These are phyloP conservation scores for Drechslerella coelobrocha DNA, from an alignment of 2,329 filamentous ascomycete genomes.

Conservation along the genomic window DNA sequence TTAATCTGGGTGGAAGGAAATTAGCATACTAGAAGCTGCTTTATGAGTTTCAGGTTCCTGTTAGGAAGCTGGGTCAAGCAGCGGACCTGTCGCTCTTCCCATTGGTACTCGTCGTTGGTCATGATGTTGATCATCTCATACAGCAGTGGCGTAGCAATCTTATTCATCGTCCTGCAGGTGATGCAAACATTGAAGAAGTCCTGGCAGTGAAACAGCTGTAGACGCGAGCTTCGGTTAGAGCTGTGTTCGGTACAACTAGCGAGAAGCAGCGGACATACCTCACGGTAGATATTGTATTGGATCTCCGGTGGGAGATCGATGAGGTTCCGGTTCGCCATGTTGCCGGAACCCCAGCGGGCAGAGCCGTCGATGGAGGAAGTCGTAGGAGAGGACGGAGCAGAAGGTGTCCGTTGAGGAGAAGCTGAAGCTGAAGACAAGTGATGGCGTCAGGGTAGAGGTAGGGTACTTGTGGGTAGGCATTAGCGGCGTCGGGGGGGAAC, in stretches of 20 bases:
- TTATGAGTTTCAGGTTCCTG: slow-evolving; percentile 24
- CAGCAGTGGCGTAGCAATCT: slow-evolving; percentile 41
- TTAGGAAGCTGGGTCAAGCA: slow-evolving; percentile 36
- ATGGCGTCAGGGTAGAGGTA: too few species aligned
- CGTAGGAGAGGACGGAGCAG: too few species aligned
- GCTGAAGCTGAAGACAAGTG: too few species aligned
- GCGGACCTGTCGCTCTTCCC: slow-evolving; percentile 41
- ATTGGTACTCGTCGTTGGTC: slow-evolving; percentile 40
- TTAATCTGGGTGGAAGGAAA: background rate
- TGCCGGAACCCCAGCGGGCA: background rate
- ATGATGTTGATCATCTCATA: slow-evolving; percentile 50
- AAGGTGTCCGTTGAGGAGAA: too few species aligned
- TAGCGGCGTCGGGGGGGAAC: too few species aligned
- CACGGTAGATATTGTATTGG: slow-evolving; percentile 46
- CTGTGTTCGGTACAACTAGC: background rate
- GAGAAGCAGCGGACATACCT: slow-evolving; percentile 3
- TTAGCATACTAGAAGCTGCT: slow-evolving; percentile 29
- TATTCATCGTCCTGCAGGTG: slow-evolving; percentile 42
- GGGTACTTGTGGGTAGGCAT: too few species aligned
- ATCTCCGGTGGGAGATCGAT: slow-evolving; percentile 48
- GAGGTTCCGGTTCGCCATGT: slow-evolving; percentile 40
- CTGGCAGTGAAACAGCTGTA: slow-evolving; percentile 41
- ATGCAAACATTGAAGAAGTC: slow-evolving; percentile 50
- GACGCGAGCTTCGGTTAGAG: background rate
- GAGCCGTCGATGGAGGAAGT: background rate